Evolutionary conservation across 2,329 filamentous ascomycete genomes (phyloP).

Genomic region (Sporothrix brasiliensis): DNA sequence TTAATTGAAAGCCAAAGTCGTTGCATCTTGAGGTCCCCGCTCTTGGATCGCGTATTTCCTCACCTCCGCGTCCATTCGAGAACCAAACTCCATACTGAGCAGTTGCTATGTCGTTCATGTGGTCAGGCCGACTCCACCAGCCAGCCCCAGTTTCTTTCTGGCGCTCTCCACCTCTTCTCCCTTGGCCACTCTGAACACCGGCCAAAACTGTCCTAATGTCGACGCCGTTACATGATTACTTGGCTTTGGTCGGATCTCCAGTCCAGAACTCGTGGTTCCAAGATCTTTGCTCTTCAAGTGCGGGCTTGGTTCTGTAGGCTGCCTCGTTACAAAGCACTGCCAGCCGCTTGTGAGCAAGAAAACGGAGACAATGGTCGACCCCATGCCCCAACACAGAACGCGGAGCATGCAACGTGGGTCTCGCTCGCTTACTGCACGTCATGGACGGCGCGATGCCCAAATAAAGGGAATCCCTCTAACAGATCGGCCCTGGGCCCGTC

Average conservation of each 20-base stretch:
- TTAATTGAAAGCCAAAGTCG: too few species aligned
- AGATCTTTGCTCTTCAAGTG: neutral
- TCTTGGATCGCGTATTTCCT: too few species aligned
- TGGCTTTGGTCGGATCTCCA: neutral
- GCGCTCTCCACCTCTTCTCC: constrained; percentile 1
- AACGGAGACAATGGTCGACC: neutral
- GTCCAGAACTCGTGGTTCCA: constrained; percentile 6
- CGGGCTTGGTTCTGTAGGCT: neutral
- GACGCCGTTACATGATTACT: neutral
- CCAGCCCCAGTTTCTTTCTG: constrained; percentile 2
- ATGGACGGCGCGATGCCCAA: neutral
- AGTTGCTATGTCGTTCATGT: too few species aligned
- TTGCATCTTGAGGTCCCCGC: too few species aligned
- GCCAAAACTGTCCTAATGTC: neutral
- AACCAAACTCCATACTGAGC: too few species aligned
- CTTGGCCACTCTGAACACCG: neutral
- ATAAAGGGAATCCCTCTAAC: neutral
- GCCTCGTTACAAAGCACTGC: constrained; percentile 10
- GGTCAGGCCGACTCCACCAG: neutral
- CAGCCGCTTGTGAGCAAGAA: neutral
- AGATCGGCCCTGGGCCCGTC: neutral
- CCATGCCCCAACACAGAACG: neutral
- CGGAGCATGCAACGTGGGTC: neutral
- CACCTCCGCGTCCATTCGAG: too few species aligned
- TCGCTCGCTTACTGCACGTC: neutral